These are phyloP conservation scores for Lagenaria siceraria DNA, from an alignment of 306 rosid species.

Conservation along the genomic window DNA sequence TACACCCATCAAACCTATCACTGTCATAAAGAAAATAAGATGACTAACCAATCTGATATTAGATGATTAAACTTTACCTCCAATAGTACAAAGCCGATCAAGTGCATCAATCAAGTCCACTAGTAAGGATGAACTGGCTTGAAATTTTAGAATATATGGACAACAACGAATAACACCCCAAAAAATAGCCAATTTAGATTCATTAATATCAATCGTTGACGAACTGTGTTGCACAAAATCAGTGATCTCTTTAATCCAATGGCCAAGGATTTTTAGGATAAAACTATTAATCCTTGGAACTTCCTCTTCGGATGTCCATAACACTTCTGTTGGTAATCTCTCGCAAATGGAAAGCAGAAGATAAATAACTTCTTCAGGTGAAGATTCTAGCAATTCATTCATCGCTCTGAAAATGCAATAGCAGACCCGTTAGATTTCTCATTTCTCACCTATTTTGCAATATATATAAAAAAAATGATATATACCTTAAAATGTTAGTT, in stretches of 20 bases:
- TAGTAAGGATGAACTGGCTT: constrained; percentile 33
- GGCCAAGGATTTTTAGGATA: constrained; percentile 26
- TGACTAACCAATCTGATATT: background rate
- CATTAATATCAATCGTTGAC: constrained; percentile 26
- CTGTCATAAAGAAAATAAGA: background rate
- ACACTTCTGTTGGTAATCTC: constrained; percentile 22
- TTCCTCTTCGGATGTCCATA: constrained; percentile 21
- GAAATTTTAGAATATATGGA: constrained; percentile 34
- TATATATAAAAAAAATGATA: constrained; percentile 4
- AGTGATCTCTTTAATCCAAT: constrained; percentile 32
- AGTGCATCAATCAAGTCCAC: constrained; percentile 45
- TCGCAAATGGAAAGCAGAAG: constrained; percentile 46
- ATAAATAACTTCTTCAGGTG: constrained; percentile 45
- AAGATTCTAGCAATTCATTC: constrained; percentile 43
- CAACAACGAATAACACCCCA: constrained; percentile 74
- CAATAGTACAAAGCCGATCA: constrained; percentile 34
- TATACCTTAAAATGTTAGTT: constrained; percentile 52
- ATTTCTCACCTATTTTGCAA: background rate
- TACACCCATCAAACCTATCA: background rate
- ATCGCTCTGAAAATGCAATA: constrained; percentile 42
- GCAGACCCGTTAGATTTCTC: constrained; percentile 1
- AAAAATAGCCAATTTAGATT: constrained; percentile 38
- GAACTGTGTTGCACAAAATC: constrained; percentile 16
- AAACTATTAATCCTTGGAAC: constrained; percentile 35
- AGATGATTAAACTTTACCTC: constrained; percentile 19